These are phyloP conservation scores for Dissoconium aciculare DNA, from an alignment of 2,329 filamentous ascomycete genomes.

Conservation along the genomic window DNA sequence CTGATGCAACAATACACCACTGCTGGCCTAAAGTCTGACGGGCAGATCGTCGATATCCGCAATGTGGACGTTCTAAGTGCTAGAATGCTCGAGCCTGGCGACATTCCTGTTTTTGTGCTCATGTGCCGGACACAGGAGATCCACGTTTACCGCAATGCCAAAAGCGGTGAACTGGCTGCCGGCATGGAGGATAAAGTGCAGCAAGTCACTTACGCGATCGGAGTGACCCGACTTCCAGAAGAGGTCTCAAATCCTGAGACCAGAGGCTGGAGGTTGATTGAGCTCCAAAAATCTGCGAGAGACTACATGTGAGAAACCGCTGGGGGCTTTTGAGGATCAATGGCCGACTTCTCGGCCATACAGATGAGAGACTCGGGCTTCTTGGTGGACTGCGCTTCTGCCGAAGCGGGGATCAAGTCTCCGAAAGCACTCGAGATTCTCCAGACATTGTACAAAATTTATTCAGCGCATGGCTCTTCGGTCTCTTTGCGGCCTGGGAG, in stretches of 20 bases:
- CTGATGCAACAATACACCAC: slow-evolving; percentile 91
- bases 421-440: too few species aligned
- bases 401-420: too few species aligned
- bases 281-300: slow-evolving; percentile 93
- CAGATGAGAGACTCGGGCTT: too few species aligned
- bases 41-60: slow-evolving; percentile 85
- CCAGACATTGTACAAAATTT: too few species aligned
- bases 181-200: slow-evolving; percentile 99
- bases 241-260: slow-evolving; percentile 97
- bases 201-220: slow-evolving; percentile 94
- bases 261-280: slow-evolving; percentile 89
- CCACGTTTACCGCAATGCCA: slow-evolving; percentile 87
- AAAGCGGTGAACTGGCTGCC: slow-evolving; percentile 75
- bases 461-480: too few species aligned
- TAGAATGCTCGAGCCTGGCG: slow-evolving; percentile 67
- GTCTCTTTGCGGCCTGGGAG: too few species aligned
- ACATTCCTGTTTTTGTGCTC: slow-evolving; percentile 91
- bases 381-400: too few species aligned
- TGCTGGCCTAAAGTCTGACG: slow-evolving; percentile 84
- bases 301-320: slow-evolving; percentile 62
- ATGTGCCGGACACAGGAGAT: slow-evolving; percentile 95
- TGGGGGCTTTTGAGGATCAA: too few species aligned
- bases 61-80: slow-evolving; percentile 79
- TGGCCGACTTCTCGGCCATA: too few species aligned
- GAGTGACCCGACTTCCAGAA: slow-evolving; percentile 82